These are phyloP conservation scores for Tagetes erecta DNA, from an alignment of 129 eudicot species.

Conservation along the genomic window DNA sequence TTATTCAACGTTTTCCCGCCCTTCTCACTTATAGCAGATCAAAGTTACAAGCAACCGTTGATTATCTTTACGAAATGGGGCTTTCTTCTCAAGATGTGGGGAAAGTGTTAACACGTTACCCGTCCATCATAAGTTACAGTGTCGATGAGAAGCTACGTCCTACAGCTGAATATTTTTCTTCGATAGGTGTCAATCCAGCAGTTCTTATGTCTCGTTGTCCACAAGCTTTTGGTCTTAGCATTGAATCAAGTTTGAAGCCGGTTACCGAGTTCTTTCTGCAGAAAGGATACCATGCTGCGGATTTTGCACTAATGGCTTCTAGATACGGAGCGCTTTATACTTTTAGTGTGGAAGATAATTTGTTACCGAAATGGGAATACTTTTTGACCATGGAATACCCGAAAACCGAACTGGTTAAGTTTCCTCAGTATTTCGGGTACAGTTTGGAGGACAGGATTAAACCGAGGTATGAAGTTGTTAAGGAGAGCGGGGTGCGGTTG, in stretches of 20 bases:
- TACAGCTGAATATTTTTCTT: slow-evolving; percentile 63
- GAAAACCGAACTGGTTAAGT: slow-evolving; percentile 63
- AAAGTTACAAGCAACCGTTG: slow-evolving; percentile 62
- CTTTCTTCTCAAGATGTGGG: slow-evolving; percentile 68
- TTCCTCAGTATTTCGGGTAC: slow-evolving; percentile 88
- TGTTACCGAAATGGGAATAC: slow-evolving; percentile 87
- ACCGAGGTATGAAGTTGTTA: slow-evolving; percentile 66
- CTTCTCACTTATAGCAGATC: slow-evolving; percentile 82
- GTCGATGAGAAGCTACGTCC: slow-evolving; percentile 82
- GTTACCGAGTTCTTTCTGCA: slow-evolving; percentile 69
- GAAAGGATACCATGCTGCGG: slow-evolving; percentile 63
- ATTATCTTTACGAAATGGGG: slow-evolving; percentile 79
- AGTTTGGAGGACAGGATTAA: slow-evolving; percentile 84
- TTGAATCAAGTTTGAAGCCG: slow-evolving; percentile 78
- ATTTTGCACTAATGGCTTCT: slow-evolving; percentile 64
- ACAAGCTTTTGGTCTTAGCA: slow-evolving; percentile 80
- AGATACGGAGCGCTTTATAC: slow-evolving; percentile 71
- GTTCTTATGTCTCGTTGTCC: slow-evolving; percentile 62
- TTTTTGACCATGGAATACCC: slow-evolving; percentile 72
- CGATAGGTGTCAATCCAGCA: slow-evolving; percentile 63
- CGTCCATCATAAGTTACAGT: slow-evolving; percentile 78
- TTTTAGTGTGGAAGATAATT: slow-evolving; percentile 47
- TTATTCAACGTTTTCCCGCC: slow-evolving; percentile 79
- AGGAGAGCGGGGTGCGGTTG: slow-evolving; percentile 61
- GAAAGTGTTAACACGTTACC: slow-evolving; percentile 78